These are phyloP conservation scores for Hyaloraphidium curvatum DNA, from an alignment of 192 early-diverging fungal genomes.

Conservation along the genomic window DNA sequence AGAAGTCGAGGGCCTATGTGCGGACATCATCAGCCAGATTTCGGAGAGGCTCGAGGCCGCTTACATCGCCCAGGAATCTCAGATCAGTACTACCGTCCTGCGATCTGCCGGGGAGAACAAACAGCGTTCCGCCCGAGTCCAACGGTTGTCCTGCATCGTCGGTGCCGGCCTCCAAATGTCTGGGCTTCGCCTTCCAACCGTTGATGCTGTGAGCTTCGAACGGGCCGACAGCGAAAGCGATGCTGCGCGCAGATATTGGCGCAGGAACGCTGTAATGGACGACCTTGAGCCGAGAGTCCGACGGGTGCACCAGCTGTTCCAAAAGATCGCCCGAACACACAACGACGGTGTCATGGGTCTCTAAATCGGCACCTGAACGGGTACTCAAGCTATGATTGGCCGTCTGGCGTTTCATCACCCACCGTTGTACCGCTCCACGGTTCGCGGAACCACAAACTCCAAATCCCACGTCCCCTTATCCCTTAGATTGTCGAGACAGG, in stretches of 20 bases:
- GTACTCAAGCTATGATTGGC: constrained; percentile 10
- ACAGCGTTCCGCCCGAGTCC: constrained; percentile 32
- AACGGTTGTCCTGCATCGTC: constrained; percentile 6
- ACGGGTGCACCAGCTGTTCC: constrained; percentile 38
- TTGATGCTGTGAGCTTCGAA: constrained; percentile 23
- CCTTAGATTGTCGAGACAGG: constrained; percentile 46
- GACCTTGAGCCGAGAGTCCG: constrained; percentile 32
- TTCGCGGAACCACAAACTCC: constrained; percentile 42
- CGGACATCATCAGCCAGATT: neutral
- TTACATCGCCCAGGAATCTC: too few relatives aligned
- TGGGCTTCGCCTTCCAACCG: too few relatives aligned
- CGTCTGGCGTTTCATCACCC: constrained; percentile 13
- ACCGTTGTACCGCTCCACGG: constrained; percentile 9
- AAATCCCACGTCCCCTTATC: constrained; percentile 65
- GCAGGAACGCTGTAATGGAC: constrained; percentile 48
- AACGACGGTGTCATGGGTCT: constrained; percentile 28
- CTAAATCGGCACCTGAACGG: constrained; percentile 19
- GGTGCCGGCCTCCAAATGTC: too few relatives aligned
- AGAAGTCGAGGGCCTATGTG: neutral
- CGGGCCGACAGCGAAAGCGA: constrained; percentile 54
- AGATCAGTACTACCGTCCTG: constrained; percentile 66
- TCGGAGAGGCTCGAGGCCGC: constrained; percentile 36
- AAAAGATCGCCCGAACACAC: constrained; percentile 49
- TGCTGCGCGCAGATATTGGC: constrained; percentile 43
- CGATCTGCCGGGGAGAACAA: constrained; percentile 71